Percentiles rank a stretch among this genome's conserved stretches.
Evolutionary conservation across 1,139 yeast genomes (phyloP).

Genomic region (Petasospora fabianii): DNA sequence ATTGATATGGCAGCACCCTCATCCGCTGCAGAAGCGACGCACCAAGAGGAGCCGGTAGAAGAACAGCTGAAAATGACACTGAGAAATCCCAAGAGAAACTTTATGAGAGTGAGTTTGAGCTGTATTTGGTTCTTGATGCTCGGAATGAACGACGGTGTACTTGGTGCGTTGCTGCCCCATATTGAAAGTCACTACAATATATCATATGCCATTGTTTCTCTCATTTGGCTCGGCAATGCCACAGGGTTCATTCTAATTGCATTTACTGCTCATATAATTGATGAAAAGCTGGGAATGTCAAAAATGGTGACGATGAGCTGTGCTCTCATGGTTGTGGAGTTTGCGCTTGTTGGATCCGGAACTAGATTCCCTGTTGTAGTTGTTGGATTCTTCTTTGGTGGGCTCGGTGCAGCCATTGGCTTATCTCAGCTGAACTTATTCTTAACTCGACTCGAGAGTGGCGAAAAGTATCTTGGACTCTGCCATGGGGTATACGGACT

Average conservation of each 20-base stretch:
- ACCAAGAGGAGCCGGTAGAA: no score
- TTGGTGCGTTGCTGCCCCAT: constrained; percentile 42
- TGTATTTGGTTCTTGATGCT: constrained; percentile 36
- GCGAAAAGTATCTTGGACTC: constrained; percentile 47
- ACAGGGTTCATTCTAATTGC: constrained; percentile 41
- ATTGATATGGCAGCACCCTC: no score
- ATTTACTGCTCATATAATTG: constrained; percentile 34
- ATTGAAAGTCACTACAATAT: constrained; percentile 39
- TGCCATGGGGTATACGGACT: constrained; percentile 60
- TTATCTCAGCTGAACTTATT: constrained; percentile 56
- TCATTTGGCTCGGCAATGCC: constrained; percentile 44
- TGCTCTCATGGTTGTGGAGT: constrained; percentile 24
- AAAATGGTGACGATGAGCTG: constrained; percentile 26
- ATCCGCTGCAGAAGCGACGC: no score
- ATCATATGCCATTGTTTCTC: constrained; percentile 39
- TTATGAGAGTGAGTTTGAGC: constrained; percentile 4
- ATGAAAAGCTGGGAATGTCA: constrained; percentile 37
- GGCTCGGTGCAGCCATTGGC: constrained; percentile 53
- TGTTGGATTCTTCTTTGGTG: constrained; percentile 54
- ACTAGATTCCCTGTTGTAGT: constrained; percentile 38
- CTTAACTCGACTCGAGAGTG: constrained; percentile 39
- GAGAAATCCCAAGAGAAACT: constrained; percentile 3
- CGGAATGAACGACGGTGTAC: constrained; percentile 39
- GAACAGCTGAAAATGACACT: no score
- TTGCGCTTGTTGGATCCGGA: constrained; percentile 29